phyloP scores from a whole-genome alignment of 495 filamentous ascomycete genomes.

The Pseudoneurospora amorphoporcata region DNA sequence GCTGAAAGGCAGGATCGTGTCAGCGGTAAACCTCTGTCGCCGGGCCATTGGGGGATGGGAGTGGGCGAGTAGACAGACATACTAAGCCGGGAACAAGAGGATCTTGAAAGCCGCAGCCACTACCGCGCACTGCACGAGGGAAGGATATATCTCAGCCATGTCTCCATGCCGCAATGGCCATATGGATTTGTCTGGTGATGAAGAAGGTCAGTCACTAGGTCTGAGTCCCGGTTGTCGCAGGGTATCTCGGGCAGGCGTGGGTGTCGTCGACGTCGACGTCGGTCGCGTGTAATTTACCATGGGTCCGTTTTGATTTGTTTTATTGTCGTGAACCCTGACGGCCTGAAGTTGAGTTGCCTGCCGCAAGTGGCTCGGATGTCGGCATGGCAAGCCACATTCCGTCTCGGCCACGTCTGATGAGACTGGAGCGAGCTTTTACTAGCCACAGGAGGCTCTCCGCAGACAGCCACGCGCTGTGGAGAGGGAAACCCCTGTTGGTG shows the following conservation, averaged over 20 bases:
- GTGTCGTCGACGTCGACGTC: not conserved
- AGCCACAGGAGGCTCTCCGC: not conserved
- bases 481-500: not conserved
- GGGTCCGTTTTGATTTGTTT: not conserved
- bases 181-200: not conserved
- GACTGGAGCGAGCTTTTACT: not conserved
- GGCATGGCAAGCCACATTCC: not conserved
- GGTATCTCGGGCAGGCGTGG: not conserved
- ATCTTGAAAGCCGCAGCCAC: constrained; percentile 86
- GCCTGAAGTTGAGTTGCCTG: not conserved
- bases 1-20: constrained; percentile 35
- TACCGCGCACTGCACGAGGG: constrained; percentile 76
- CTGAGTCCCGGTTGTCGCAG: not conserved
- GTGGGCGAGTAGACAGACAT: constrained; percentile 27
- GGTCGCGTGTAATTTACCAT: not conserved
- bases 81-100: constrained; percentile 95
- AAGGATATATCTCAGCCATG: constrained; percentile 79
- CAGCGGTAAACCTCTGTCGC: constrained; percentile 3
- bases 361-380: not conserved
- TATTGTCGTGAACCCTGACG: not conserved
- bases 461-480: not conserved
- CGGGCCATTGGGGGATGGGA: not conserved
- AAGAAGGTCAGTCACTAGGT: not conserved
- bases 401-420: too few species aligned
- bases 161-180: constrained; percentile 19